These are phyloP conservation scores for Kalaharituber pfeilii DNA, from an alignment of 2,329 filamentous ascomycete genomes.

Conservation along the genomic window DNA sequence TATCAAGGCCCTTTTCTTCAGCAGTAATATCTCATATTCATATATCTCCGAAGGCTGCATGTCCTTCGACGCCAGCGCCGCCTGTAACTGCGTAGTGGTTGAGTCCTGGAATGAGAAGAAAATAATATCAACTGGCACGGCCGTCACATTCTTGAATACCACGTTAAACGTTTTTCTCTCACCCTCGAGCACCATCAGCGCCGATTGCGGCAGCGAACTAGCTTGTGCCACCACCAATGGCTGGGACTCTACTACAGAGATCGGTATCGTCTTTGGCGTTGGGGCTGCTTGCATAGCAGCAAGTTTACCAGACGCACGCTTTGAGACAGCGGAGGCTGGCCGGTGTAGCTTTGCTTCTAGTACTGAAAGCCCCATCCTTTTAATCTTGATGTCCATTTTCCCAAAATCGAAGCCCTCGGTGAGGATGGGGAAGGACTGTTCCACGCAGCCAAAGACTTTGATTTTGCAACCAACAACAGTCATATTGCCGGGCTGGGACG, in stretches of 20 bases:
- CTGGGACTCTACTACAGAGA: conserved; percentile 64
- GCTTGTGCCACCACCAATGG: conserved; percentile 60
- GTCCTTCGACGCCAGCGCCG: conserved; percentile 58
- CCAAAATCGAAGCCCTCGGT: conserved; percentile 53
- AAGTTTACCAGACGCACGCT: conserved; percentile 25
- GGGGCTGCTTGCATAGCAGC: conserved; percentile 27
- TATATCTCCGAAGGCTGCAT: conserved; percentile 63
- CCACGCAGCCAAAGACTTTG: conserved; percentile 63
- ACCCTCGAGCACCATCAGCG: conserved; percentile 83
- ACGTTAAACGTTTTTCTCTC: conserved; percentile 63
- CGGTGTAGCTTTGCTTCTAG: conserved; percentile 31
- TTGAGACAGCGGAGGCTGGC: conserved; percentile 24
- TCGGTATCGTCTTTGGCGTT: conserved; percentile 35
- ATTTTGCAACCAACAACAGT: conserved; percentile 62
- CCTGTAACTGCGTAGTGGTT: conserved; percentile 58
- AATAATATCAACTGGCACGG: conserved; percentile 61
- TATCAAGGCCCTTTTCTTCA: conserved; percentile 48
- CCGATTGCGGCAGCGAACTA: conserved; percentile 63
- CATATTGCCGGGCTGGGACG: conserved; percentile 48
- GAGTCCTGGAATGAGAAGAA: conserved; percentile 83
- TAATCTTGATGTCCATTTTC: conserved; percentile 51
- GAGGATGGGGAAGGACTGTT: conserved; percentile 73
- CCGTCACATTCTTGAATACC: conserved; percentile 61
- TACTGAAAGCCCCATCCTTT: conserved; percentile 49
- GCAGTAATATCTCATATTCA: conserved; percentile 66